phyloP scores from a whole-genome alignment of 1,284 basidiomycete genomes.

The Boletus semigastroideus region DNA sequence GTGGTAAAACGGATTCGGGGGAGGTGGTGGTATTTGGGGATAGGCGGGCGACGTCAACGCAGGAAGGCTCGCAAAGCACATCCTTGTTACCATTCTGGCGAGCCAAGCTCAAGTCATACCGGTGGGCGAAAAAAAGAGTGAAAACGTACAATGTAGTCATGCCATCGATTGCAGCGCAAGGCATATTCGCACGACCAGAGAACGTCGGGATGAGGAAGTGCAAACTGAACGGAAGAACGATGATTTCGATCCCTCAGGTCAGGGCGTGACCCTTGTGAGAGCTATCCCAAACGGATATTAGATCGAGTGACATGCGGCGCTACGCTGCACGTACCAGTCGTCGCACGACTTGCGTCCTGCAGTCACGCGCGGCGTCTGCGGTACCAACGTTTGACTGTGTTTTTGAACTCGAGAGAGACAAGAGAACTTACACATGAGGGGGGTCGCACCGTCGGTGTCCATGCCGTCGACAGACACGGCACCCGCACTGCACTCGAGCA shows the following conservation, averaged over 20 bases:
- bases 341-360: constrained; percentile 58
- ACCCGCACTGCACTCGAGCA: constrained; percentile 59
- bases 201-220: constrained; percentile 56
- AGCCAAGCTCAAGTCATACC: constrained; percentile 6
- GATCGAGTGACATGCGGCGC: background rate
- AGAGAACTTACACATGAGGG: constrained; percentile 69
- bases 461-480: constrained; percentile 67
- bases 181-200: constrained; percentile 69
- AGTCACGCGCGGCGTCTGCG: constrained; percentile 71
- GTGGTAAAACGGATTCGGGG: constrained; percentile 11
- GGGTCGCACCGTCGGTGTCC: constrained; percentile 69
- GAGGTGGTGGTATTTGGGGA: constrained; percentile 26
- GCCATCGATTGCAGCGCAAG: constrained; percentile 57
- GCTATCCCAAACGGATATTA: constrained; percentile 34
- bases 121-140: constrained; percentile 1
- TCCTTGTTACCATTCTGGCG: constrained; percentile 34
- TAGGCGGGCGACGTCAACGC: constrained; percentile 21
- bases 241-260: constrained; percentile 69
- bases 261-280: constrained; percentile 66
- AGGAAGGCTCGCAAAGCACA: constrained; percentile 27
- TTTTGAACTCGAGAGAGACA: constrained; percentile 3
- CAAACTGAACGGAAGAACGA: constrained; percentile 67
- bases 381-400: constrained; percentile 4
- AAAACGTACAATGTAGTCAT: constrained; percentile 49
- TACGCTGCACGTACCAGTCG: constrained; percentile 48